Conservation (phyloP, 225 moss, liverwort and hornwort genomes). For the Physcomitrellopsis africana region DNA sequence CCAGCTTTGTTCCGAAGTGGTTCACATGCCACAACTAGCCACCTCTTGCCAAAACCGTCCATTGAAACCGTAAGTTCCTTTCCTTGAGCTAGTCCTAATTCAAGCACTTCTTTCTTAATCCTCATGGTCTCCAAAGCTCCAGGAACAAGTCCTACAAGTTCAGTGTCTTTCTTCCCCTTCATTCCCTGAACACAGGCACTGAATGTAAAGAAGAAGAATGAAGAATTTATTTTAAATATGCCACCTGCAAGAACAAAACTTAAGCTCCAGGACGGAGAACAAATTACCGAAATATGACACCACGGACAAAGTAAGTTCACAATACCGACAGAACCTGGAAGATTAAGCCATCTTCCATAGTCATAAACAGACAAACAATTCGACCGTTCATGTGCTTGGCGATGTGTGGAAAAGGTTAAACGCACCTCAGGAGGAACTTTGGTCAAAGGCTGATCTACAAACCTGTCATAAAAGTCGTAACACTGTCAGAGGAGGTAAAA, state of each 20-base stretch:
- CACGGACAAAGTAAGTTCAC: background rate
- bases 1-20: conserved; percentile 50
- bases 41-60: conserved; percentile 52
- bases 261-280: background rate
- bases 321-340: background rate
- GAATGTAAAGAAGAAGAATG: conserved; percentile 1
- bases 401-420: background rate
- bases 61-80: conserved; percentile 48
- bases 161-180: conserved; percentile 53
- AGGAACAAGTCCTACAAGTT: conserved; percentile 54
- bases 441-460: conserved; percentile 50
- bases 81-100: conserved; percentile 45
- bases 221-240: background rate
- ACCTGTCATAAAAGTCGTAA: conserved; percentile 41
- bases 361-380: conserved; percentile 1
- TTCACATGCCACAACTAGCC: conserved; percentile 61
- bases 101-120: conserved; percentile 55
- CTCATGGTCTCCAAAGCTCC: conserved; percentile 58
- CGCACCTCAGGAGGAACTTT: conserved; percentile 50
- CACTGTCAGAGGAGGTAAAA: conserved; percentile 15
- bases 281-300: background rate
- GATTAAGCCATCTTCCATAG: background rate
- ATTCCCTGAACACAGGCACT: conserved; percentile 45
- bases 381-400: background rate
- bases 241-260: background rate